Percentiles rank a stretch among this genome's conserved stretches.
Conservation (phyloP, 805 yeast species). For the Candida taoyuanica region DNA sequence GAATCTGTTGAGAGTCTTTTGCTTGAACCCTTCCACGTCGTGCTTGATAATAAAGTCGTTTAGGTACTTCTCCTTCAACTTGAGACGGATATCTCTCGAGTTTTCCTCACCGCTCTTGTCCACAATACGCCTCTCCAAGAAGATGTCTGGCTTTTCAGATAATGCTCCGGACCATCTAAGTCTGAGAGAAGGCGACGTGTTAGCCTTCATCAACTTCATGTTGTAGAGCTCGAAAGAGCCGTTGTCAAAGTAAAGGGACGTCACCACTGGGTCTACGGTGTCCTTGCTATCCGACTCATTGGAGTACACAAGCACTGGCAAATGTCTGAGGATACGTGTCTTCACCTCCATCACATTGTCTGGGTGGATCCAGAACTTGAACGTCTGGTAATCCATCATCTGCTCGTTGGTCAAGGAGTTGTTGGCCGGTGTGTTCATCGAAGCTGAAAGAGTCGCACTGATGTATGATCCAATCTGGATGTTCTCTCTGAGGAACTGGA, state of each 20-base stretch:
- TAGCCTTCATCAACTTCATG: slow-evolving; percentile 67
- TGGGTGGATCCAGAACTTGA: slow-evolving; percentile 96
- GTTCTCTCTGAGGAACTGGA: slow-evolving; percentile 77
- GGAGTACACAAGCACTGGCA: slow-evolving; percentile 81
- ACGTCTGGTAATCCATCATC: slow-evolving; percentile 48
- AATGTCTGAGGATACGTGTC: slow-evolving; percentile 87
- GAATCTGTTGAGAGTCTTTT: slow-evolving; percentile 56
- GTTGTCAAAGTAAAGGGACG: slow-evolving; percentile 86
- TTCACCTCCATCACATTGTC: slow-evolving; percentile 96
- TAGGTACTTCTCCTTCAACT: slow-evolving; percentile 76
- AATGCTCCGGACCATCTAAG: slow-evolving; percentile 90
- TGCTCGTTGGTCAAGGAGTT: slow-evolving; percentile 15
- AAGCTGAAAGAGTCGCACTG: slow-evolving; percentile 23
- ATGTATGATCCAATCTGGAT: slow-evolving; percentile 32
- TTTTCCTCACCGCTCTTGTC: slow-evolving; percentile 48
- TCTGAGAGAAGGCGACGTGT: slow-evolving; percentile 70
- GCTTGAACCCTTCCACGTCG: slow-evolving; percentile 37
- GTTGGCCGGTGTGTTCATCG: slow-evolving; percentile 10
- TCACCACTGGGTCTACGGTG: slow-evolving; percentile 72
- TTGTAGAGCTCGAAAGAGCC: slow-evolving; percentile 79
- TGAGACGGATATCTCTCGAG: slow-evolving; percentile 60
- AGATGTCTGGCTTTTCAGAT: slow-evolving; percentile 68
- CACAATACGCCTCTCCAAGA: slow-evolving; percentile 73
- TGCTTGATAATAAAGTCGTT: slow-evolving; percentile 62
- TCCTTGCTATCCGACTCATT: slow-evolving; percentile 40